These are phyloP conservation scores for Carpinus viminea DNA, from an alignment of 306 rosid genomes.

Conservation along the genomic window DNA sequence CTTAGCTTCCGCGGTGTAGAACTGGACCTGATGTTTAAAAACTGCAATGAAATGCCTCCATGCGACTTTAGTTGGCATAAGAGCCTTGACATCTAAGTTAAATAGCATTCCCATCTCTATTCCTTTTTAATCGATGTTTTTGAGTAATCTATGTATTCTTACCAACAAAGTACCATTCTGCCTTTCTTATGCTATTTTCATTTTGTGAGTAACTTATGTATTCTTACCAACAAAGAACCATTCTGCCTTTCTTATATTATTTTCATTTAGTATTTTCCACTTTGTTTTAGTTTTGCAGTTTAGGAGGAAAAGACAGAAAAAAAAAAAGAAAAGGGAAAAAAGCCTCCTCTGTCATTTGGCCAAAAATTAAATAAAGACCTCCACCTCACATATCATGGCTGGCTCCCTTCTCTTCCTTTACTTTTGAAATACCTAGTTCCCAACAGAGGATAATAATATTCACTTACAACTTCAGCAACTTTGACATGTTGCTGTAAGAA, in stretches of 20 bases:
- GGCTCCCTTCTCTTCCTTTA: neutral
- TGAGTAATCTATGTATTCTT: neutral
- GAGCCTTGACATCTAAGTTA: neutral
- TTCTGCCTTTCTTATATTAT: no score
- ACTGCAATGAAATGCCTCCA: neutral
- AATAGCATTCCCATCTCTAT: neutral
- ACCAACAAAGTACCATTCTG: neutral
- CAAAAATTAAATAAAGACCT: no score
- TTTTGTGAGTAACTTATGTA: no score
- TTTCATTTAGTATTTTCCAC: no score
- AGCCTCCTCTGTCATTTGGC: no score
- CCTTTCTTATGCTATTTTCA: neutral
- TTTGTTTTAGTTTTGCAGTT: no score
- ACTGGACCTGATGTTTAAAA: neutral
- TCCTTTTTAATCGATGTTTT: neutral
- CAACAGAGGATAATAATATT: conserved; percentile 7
- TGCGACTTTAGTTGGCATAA: neutral
- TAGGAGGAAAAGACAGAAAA: no score
- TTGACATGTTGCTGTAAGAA: conserved; percentile 39
- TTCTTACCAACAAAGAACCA: no score
- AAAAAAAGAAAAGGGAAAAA: no score
- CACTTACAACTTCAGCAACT: conserved; percentile 50
- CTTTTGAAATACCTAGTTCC: neutral
- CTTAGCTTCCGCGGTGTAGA: neutral
- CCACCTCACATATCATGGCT: neutral